Conservation (phyloP, 805 yeast species). For the Suhomyces xylopsoci region DNA sequence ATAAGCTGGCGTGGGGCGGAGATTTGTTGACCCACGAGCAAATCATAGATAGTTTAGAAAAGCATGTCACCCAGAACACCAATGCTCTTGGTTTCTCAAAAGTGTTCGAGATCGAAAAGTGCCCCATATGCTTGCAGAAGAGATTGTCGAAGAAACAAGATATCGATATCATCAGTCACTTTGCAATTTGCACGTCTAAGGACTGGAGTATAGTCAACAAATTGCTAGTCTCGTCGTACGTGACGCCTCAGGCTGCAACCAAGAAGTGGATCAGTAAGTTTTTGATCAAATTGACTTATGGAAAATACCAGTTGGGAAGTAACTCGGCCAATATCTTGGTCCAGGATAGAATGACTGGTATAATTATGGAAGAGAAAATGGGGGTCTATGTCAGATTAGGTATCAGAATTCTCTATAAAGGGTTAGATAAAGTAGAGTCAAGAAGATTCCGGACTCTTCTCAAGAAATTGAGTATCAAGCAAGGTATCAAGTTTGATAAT, state of each 20-base stretch:
- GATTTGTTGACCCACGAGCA: slow-evolving; percentile 46
- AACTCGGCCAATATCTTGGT: slow-evolving; percentile 93
- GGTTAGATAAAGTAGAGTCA: slow-evolving; percentile 59
- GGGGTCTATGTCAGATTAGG: slow-evolving; percentile 85
- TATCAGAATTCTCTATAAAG: slow-evolving; percentile 76
- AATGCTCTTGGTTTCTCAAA: slow-evolving; percentile 23
- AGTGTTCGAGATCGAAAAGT: slow-evolving; percentile 60
- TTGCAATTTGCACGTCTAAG: slow-evolving; percentile 79
- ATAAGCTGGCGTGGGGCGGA: slow-evolving; percentile 52
- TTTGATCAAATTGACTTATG: slow-evolving; percentile 80
- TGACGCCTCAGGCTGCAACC: slow-evolving; percentile 77
- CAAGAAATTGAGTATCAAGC: slow-evolving; percentile 66
- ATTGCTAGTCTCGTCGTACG: slow-evolving; percentile 63
- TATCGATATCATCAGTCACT: slow-evolving; percentile 75
- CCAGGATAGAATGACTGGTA: slow-evolving; percentile 87
- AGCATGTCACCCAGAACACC: slow-evolving; percentile 23
- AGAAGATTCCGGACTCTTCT: slow-evolving; percentile 60
- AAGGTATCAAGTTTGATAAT: slow-evolving; percentile 79
- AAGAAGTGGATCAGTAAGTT: slow-evolving; percentile 86
- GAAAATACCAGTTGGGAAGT: slow-evolving; percentile 75
- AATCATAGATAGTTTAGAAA: slow-evolving; percentile 47
- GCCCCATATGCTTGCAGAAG: slow-evolving; percentile 77
- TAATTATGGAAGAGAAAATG: slow-evolving; percentile 91
- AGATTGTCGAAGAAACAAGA: slow-evolving; percentile 52
- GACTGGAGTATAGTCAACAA: slow-evolving; percentile 71